These are phyloP conservation scores for Trichoderma reesei DNA, from an alignment of 495 filamentous ascomycete genomes.

Conservation along the genomic window DNA sequence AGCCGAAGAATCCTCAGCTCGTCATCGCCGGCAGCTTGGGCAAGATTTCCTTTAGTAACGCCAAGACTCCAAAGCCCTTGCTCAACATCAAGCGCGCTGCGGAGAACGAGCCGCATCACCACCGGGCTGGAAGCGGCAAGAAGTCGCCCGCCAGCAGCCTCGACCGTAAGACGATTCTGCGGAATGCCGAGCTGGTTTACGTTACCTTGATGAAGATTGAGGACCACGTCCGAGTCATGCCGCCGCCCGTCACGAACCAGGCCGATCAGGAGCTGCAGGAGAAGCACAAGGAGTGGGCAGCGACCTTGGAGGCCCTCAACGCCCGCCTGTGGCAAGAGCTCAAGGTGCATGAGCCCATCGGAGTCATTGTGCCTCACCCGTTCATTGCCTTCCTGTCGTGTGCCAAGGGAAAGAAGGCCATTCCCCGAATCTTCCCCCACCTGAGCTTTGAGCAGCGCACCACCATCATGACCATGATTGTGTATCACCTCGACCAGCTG, in stretches of 20 bases:
- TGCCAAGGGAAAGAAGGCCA: constrained; percentile 90
- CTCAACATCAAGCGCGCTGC: constrained; percentile 93
- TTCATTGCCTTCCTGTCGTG: constrained; percentile 96
- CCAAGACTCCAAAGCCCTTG: constrained; percentile 88
- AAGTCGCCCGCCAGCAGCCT: constrained; percentile 37
- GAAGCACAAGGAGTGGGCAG: constrained; percentile 60
- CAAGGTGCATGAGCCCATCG: constrained; percentile 85
- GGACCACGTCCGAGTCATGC: constrained; percentile 84
- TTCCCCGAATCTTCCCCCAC: constrained; percentile 89
- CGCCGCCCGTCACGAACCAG: constrained; percentile 52
- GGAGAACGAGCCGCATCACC: constrained; percentile 33
- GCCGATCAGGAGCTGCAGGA: constrained; percentile 53
- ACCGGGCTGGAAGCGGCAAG: constrained; percentile 38
- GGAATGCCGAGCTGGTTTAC: constrained; percentile 81
- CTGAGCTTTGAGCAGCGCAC: constrained; percentile 85
- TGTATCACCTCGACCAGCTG: constrained; percentile 84
- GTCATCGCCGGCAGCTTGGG: constrained; percentile 96
- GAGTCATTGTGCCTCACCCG: constrained; percentile 66
- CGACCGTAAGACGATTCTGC: constrained; percentile 73
- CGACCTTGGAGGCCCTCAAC: constrained; percentile 61
- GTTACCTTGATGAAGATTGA: constrained; percentile 82
- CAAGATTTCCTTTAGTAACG: constrained; percentile 98
- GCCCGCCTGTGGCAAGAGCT: constrained; percentile 70
- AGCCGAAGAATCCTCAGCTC: constrained; percentile 96
- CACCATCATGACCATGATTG: constrained; percentile 88